phyloP scores from a whole-genome alignment of 345 rosid genomes.

The Euphorbia pulcherrima region DNA sequence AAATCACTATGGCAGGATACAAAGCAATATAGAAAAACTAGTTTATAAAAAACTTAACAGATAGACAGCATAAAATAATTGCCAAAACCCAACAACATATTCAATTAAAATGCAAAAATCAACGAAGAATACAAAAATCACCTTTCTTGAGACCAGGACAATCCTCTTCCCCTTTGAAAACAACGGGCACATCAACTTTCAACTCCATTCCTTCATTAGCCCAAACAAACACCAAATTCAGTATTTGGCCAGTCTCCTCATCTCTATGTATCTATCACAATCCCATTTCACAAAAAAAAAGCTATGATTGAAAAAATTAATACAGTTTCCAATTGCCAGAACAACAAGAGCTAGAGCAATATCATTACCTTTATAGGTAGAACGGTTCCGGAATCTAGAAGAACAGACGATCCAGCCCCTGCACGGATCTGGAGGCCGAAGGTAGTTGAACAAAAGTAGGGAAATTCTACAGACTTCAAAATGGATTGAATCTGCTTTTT shows the following conservation, averaged over 20 bases:
- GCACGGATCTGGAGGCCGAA: constrained; percentile 77
- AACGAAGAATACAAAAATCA: constrained; percentile 6
- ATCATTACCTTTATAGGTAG: constrained; percentile 69
- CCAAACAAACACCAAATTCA: constrained; percentile 89
- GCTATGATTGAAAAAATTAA: background rate
- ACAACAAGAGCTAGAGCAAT: background rate
- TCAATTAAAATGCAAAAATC: background rate
- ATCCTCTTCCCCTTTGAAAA: constrained; percentile 70
- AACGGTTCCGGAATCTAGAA: constrained; percentile 71
- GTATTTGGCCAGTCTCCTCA: constrained; percentile 68
- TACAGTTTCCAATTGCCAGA: background rate
- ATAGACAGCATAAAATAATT: background rate
- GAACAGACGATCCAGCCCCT: constrained; percentile 60
- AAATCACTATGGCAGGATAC: background rate
- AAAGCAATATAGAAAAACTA: background rate
- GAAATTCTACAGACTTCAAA: constrained; percentile 52
- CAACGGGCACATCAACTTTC: constrained; percentile 83
- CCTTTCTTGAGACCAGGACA: constrained; percentile 83
- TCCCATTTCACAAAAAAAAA: constrained; percentile 1
- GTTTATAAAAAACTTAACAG: background rate
- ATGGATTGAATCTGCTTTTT: constrained; percentile 65
- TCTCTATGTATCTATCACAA: constrained; percentile 68
- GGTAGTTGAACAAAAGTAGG: constrained; percentile 73
- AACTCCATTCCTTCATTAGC: constrained; percentile 66
- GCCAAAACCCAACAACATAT: background rate